Conservation (phyloP, 208 protist species). For the Leptomonas pyrrhocoris region DNA sequence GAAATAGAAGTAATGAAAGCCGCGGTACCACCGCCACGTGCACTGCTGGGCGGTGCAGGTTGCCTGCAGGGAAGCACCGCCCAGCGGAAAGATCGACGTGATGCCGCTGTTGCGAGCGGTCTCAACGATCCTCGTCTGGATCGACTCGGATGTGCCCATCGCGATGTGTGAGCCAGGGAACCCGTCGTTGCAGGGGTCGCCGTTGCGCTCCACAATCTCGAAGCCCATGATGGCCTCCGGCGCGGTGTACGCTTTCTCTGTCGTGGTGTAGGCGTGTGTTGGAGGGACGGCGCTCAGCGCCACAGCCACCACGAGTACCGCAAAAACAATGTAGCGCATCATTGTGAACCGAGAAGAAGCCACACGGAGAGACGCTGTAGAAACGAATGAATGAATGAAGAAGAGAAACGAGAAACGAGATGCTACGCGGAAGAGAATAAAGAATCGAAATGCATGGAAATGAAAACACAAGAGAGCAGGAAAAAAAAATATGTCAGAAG, state of each 20-base stretch:
- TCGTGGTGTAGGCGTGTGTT: conserved; percentile 48
- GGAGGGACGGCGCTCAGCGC: conserved; percentile 17
- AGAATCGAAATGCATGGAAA: too few species aligned
- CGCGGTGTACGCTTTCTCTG: conserved; percentile 20
- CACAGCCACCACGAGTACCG: background rate
- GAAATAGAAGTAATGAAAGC: conserved; percentile 42
- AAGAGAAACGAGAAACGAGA: too few species aligned
- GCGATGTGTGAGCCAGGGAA: conserved; percentile 40
- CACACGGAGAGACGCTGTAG: background rate
- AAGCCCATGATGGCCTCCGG: conserved; percentile 13
- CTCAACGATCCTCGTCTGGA: conserved; percentile 27
- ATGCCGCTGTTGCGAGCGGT: conserved; percentile 19
- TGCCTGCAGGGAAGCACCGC: conserved; percentile 40
- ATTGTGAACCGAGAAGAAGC: conserved; percentile 1
- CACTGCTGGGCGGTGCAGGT: conserved; percentile 40
- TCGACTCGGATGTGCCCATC: conserved; percentile 54
- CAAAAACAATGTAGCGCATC: background rate
- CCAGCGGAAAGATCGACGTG: conserved; percentile 36
- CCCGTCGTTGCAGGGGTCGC: conserved; percentile 12
- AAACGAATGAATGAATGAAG: too few species aligned
- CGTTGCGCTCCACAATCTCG: conserved; percentile 5
- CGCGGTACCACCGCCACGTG: conserved; percentile 51
- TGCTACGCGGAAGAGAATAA: too few species aligned
- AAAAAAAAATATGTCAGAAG: too few species aligned
- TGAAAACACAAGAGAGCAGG: too few species aligned